Percentiles rank a stretch among this genome's conserved stretches.
Evolutionary conservation across 768 basidiomycete species (phyloP).

Genomic region (Collybiopsis confluens): DNA sequence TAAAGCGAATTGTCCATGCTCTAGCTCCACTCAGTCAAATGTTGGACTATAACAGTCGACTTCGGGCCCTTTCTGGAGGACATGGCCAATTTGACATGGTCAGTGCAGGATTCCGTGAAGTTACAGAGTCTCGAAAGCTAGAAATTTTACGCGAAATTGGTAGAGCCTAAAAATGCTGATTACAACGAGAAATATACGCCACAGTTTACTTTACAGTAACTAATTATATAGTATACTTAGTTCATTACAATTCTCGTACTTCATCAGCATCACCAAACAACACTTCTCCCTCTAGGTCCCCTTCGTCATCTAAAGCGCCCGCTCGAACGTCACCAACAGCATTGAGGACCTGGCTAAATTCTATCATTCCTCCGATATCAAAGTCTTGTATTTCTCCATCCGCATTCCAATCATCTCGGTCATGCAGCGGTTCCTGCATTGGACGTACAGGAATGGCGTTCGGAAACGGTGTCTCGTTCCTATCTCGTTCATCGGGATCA

Average conservation of each 20-base stretch:
- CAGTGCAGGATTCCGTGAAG: conserved; percentile 71
- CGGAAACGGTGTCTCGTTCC: conserved; percentile 29
- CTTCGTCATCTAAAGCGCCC: conserved; percentile 67
- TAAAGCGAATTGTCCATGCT: conserved; percentile 67
- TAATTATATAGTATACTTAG: conserved; percentile 12
- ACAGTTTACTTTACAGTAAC: background rate
- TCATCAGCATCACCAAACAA: conserved; percentile 86
- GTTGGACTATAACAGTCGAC: conserved; percentile 73
- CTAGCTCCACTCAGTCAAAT: conserved; percentile 76
- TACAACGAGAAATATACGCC: conserved; percentile 9
- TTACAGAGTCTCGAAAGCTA: conserved; percentile 53
- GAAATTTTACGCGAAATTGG: conserved; percentile 82
- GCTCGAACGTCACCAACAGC: conserved; percentile 50
- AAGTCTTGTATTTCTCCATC: conserved; percentile 23
- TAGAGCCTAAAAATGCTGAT: conserved; percentile 50
- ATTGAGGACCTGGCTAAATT: conserved; percentile 71
- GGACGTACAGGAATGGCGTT: conserved; percentile 2
- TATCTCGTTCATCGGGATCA: conserved; percentile 46
- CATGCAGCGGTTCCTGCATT: conserved; percentile 30
- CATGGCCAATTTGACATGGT: conserved; percentile 79
- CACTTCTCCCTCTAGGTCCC: conserved; percentile 68
- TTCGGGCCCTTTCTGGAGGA: conserved; percentile 80
- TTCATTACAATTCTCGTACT: conserved; percentile 48
- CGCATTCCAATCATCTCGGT: conserved; percentile 21
- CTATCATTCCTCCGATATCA: conserved; percentile 57